Conservation (phyloP, 768 basidiomycete species). For the Tricholoma flavovirens region DNA sequence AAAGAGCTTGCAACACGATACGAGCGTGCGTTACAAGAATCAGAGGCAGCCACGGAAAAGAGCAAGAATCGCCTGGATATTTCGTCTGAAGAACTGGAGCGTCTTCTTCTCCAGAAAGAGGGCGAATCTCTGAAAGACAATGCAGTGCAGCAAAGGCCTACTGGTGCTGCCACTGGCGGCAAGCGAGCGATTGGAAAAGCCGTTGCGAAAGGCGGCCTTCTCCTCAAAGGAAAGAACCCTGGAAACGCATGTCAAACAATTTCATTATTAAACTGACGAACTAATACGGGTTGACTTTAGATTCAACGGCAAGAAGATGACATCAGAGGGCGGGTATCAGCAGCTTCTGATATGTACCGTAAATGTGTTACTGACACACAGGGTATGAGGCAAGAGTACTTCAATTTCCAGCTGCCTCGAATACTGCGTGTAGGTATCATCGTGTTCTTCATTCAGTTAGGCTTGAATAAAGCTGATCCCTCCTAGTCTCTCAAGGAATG, state of each 20-base stretch:
- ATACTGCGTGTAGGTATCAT: constrained; percentile 73
- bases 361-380: constrained; percentile 90
- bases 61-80: constrained; percentile 80
- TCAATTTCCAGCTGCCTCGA: constrained; percentile 93
- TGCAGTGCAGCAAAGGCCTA: constrained; percentile 56
- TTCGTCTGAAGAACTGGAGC: constrained; percentile 91
- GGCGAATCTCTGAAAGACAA: constrained; percentile 89
- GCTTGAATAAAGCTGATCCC: not conserved
- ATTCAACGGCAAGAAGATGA: constrained; percentile 95
- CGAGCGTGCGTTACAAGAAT: constrained; percentile 84
- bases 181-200: constrained; percentile 88
- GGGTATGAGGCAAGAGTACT: constrained; percentile 91
- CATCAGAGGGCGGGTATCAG: constrained; percentile 77
- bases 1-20: constrained; percentile 89
- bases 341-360: constrained; percentile 81
- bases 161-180: constrained; percentile 45
- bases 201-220: constrained; percentile 82
- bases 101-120: constrained; percentile 88
- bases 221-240: constrained; percentile 90
- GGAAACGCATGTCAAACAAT: constrained; percentile 53
- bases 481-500: constrained; percentile 85
- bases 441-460: not conserved
- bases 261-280: not conserved
- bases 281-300: constrained; percentile 28
- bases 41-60: constrained; percentile 83